Evolutionary conservation across 2,329 filamentous ascomycete genomes (phyloP).

Genomic region (Aspergillus sp.): DNA sequence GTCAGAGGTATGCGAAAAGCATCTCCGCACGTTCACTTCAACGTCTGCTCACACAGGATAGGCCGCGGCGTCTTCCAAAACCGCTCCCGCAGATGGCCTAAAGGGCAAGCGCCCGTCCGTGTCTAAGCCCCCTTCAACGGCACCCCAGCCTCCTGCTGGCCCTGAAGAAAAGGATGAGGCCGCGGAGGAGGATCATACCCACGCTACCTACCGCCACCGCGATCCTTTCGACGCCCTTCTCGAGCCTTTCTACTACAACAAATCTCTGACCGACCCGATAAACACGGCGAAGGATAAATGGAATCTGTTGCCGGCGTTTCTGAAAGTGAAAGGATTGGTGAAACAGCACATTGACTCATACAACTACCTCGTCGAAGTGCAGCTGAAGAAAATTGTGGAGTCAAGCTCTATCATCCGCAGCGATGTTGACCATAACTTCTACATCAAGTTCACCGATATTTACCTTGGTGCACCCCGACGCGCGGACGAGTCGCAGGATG

Average conservation of each 20-base stretch:
- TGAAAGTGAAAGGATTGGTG: constrained; percentile 94
- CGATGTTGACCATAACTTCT: constrained; percentile 90
- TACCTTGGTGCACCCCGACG: constrained; percentile 79
- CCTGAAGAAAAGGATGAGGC: constrained; percentile 14
- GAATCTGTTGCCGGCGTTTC: constrained; percentile 93
- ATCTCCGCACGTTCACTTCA: constrained; percentile 15
- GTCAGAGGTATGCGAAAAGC: constrained; percentile 32
- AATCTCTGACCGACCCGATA: constrained; percentile 66
- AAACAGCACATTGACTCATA: constrained; percentile 99
- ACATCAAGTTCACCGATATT: constrained; percentile 90
- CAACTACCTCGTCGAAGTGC: constrained; percentile 96
- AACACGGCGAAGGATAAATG: constrained; percentile 82
- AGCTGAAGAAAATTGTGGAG: constrained; percentile 94
- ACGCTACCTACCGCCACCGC: constrained; percentile 25
- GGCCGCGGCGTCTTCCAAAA: background rate
- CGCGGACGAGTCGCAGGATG: constrained; percentile 65
- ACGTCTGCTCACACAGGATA: background rate
- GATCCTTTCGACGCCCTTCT: constrained; percentile 60
- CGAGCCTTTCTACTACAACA: constrained; percentile 68
- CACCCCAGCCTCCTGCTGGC: constrained; percentile 15
- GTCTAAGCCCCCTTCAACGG: constrained; percentile 20
- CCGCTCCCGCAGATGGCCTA: constrained; percentile 17
- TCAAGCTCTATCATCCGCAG: constrained; percentile 86
- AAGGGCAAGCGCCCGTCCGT: constrained; percentile 28
- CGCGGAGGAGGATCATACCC: constrained; percentile 17